phyloP scores from a whole-genome alignment of 2,329 filamentous ascomycete species.

The Venturia effusa region DNA sequence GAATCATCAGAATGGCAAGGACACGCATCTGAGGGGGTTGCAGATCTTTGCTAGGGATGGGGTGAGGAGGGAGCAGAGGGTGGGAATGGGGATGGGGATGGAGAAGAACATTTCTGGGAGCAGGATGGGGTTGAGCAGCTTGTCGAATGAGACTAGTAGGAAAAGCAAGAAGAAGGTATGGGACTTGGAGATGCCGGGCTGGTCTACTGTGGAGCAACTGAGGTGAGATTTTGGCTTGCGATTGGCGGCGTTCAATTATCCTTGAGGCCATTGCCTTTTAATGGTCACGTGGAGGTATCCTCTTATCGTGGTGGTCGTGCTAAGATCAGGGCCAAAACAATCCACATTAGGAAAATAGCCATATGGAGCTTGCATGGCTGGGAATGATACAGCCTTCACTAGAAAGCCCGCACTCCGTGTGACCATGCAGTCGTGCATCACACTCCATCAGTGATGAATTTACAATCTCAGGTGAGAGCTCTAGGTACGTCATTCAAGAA shows the following conservation, averaged over 20 bases:
- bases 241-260: no score
- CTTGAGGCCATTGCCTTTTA: neutral
- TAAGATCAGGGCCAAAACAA: no score
- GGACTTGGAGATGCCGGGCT: neutral
- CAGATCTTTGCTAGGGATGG: conserved; percentile 61
- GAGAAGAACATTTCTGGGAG: neutral
- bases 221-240: neutral
- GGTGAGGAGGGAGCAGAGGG: conserved; percentile 9
- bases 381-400: neutral
- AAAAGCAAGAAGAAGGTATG: neutral
- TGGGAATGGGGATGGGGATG: neutral
- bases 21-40: conserved; percentile 90
- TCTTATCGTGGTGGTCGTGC: neutral
- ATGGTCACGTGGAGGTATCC: neutral
- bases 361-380: neutral
- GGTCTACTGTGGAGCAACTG: neutral
- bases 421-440: neutral
- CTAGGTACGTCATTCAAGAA: no score
- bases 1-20: conserved; percentile 98
- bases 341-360: no score
- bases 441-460: neutral
- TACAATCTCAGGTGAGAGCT: no score
- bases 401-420: neutral
- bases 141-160: neutral
- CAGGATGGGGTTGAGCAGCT: neutral